Conservation (phyloP, 768 basidiomycete genomes). For the Hypholoma sublateritium region DNA sequence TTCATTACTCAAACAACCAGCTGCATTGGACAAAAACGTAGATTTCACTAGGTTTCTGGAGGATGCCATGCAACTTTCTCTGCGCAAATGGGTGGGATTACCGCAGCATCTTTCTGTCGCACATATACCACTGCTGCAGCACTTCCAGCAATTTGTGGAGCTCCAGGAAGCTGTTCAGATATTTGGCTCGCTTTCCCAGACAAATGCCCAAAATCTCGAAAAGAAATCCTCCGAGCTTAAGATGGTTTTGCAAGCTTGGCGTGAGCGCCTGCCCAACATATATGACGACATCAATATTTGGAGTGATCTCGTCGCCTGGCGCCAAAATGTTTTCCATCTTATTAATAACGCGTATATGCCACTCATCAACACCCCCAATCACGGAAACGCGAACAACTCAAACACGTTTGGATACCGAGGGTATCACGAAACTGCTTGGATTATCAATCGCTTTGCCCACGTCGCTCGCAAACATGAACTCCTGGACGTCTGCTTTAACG, state of each 20-base stretch:
- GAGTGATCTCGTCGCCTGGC: conserved; percentile 99
- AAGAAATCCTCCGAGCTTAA: conserved; percentile 95
- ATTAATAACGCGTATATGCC: conserved; percentile 97
- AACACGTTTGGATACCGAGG: conserved; percentile 93
- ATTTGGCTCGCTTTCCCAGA: conserved; percentile 85
- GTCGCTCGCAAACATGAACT: conserved; percentile 97
- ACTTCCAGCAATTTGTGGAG: conserved; percentile 99
- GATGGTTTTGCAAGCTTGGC: conserved; percentile 95
- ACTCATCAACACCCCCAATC: conserved; percentile 64
- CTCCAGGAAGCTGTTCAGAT: conserved; percentile 95
- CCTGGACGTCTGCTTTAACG: conserved; percentile 92
- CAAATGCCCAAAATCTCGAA: conserved; percentile 86
- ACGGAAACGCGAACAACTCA: conserved; percentile 49
- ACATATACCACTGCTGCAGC: conserved; percentile 91
- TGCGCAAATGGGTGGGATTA: conserved; percentile 93
- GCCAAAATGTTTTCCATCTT: conserved; percentile 96
- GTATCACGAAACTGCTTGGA: conserved; percentile 99
- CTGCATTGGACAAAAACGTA: conserved; percentile 75
- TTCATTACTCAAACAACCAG: conserved; percentile 82
- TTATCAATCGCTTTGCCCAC: conserved; percentile 99
- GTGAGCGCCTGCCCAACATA: conserved; percentile 92
- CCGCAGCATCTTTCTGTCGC: conserved; percentile 87
- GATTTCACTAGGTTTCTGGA: conserved; percentile 90
- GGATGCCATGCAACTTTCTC: conserved; percentile 93
- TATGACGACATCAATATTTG: conserved; percentile 98